Conservation (phyloP, 768 basidiomycete genomes). For the Mycena maculata region DNA sequence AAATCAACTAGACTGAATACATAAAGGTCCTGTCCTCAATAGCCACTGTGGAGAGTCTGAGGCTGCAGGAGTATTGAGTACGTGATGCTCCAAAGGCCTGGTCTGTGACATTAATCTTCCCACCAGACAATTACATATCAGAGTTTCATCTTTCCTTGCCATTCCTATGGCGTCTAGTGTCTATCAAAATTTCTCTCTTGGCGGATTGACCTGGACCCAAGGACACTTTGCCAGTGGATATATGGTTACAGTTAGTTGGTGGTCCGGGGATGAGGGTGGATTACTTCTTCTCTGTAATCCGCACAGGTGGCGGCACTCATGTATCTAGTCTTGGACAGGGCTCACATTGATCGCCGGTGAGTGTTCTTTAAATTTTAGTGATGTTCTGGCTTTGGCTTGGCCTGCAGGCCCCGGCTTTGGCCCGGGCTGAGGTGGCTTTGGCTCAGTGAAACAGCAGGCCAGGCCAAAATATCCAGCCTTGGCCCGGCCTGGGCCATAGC, state of each 20-base stretch:
- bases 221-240: background rate
- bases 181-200: slow-evolving; percentile 1
- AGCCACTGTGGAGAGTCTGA: background rate
- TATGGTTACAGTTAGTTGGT: background rate
- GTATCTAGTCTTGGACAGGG: background rate
- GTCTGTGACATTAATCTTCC: background rate
- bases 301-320: background rate
- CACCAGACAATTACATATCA: background rate
- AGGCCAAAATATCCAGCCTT: no score
- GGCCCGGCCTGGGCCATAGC: no score
- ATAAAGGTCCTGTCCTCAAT: background rate
- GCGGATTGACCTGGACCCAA: background rate
- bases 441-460: no score
- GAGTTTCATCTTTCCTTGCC: slow-evolving; percentile 2
- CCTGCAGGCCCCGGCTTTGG: no score
- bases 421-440: no score
- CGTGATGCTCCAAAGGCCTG: background rate
- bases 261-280: background rate
- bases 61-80: background rate
- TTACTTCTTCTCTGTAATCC: background rate
- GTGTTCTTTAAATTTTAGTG: no score
- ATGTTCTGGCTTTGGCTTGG: no score
- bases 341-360: background rate
- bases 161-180: background rate
- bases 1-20: background rate